Percentiles rank a stretch among this genome's conserved stretches.
Conservation (phyloP, 1,139 yeast genomes). For the Saccharomyces uvarum region DNA sequence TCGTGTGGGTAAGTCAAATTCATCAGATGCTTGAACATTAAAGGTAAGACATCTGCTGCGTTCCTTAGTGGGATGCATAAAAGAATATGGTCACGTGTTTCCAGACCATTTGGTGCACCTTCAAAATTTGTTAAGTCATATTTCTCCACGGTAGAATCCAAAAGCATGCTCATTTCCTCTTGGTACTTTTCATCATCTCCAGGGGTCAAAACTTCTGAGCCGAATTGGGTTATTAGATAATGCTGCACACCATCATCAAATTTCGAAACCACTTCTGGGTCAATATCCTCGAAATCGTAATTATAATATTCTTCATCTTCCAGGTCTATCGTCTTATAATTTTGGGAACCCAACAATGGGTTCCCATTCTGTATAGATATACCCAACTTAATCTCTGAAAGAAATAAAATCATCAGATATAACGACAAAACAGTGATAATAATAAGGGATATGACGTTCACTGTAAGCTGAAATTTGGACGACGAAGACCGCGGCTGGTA, state of each 20-base stretch:
- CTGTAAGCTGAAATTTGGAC: neutral
- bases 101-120: slow-evolving; percentile 49
- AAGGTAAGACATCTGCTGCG: slow-evolving; percentile 71
- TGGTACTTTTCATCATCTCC: slow-evolving; percentile 22
- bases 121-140: slow-evolving; percentile 54
- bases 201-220: slow-evolving; percentile 23
- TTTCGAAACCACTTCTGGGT: slow-evolving; percentile 27
- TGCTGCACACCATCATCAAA: slow-evolving; percentile 35
- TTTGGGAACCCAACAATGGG: neutral
- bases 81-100: slow-evolving; percentile 58
- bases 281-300: slow-evolving; percentile 31
- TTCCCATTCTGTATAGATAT: neutral
- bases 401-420: neutral
- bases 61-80: slow-evolving; percentile 73
- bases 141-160: slow-evolving; percentile 42
- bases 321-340: slow-evolving; percentile 14
- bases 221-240: slow-evolving; percentile 31
- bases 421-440: neutral
- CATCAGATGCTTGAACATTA: slow-evolving; percentile 80
- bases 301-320: slow-evolving; percentile 32
- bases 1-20: slow-evolving; percentile 79
- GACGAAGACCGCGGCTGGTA: neutral
- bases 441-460: neutral
- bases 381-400: neutral
- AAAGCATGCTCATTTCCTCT: slow-evolving; percentile 22